phyloP scores from a whole-genome alignment of 2,329 filamentous ascomycete species.

The Botrytis fabae region DNA sequence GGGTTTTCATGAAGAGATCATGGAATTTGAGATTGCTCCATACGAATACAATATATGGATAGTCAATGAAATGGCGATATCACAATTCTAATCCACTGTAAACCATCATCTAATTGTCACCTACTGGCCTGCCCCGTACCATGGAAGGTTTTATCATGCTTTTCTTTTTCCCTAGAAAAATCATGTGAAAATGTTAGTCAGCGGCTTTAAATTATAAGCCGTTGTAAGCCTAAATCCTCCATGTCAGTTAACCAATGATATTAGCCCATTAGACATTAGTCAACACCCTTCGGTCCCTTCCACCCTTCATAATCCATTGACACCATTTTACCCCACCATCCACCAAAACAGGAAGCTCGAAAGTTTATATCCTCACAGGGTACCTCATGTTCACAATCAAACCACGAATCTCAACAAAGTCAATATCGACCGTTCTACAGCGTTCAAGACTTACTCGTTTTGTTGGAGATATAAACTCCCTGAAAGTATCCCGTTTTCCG shows the following conservation, averaged over 20 bases:
- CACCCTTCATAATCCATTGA: background rate
- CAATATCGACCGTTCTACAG: conserved; percentile 14
- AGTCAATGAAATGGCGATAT: background rate
- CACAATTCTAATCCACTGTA: background rate
- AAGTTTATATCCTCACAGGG: background rate
- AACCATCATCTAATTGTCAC: background rate
- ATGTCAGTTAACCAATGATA: background rate
- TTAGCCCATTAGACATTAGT: background rate
- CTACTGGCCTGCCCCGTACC: background rate
- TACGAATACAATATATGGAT: background rate
- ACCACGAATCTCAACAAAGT: conserved; percentile 19
- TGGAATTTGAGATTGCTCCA: background rate
- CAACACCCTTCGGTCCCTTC: background rate
- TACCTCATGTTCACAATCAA: conserved; percentile 21
- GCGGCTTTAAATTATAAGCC: background rate
- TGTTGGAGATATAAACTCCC: background rate
- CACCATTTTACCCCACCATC: conserved; percentile 8
- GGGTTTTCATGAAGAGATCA: background rate
- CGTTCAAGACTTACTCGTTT: background rate
- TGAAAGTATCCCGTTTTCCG: background rate
- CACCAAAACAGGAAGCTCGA: conserved; percentile 13
- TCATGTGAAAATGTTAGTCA: background rate
- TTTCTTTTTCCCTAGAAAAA: background rate
- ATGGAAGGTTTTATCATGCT: background rate
- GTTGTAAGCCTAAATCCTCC: background rate